A percentile compares a stretch with the other conserved stretches of the same genome.
phyloP scores from a whole-genome alignment of 73 alveolate genomes.

The Breviolum minutum region DNA sequence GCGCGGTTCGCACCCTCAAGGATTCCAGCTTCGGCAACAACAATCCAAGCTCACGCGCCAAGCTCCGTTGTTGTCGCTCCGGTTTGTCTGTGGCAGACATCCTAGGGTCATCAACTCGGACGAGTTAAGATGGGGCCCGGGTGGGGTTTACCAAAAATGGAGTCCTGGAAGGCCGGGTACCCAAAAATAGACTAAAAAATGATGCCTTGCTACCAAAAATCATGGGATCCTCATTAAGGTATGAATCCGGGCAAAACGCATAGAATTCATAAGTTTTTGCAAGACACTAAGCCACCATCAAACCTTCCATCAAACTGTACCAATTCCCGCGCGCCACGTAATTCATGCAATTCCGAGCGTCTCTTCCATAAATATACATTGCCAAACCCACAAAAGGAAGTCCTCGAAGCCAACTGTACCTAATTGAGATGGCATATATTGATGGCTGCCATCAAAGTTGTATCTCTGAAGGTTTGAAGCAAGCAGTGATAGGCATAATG shows the following conservation, averaged over 20 bases:
- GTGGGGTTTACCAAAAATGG: no score
- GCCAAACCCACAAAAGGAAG: conserved; percentile 93
- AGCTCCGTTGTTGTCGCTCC: conserved; percentile 87
- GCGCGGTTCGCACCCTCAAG: not conserved
- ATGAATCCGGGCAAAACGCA: not conserved
- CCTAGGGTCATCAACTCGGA: conserved; percentile 14
- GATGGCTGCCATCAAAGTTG: not conserved
- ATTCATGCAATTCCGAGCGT: not conserved
- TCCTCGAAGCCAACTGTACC: conserved; percentile 63
- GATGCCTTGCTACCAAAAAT: no score
- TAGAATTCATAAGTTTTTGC: not conserved
- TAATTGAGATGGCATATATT: not conserved
- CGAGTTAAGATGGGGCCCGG: not conserved
- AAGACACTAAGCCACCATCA: not conserved
- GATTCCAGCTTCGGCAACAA: conserved; percentile 37
- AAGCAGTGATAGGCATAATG: not conserved
- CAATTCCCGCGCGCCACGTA: not conserved
- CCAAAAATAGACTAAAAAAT: no score
- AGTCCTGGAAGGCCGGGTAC: no score
- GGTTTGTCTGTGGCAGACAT: conserved; percentile 64
- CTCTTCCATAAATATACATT: conserved; percentile 92
- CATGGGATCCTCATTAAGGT: no score
- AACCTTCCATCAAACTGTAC: not conserved
- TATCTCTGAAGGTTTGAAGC: not conserved
- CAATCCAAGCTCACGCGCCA: conserved; percentile 80